A percentile compares a stretch with the other conserved stretches of the same genome.
Evolutionary conservation across 2,329 filamentous ascomycete genomes (phyloP).

Genomic region (Apiospora arundinis): DNA sequence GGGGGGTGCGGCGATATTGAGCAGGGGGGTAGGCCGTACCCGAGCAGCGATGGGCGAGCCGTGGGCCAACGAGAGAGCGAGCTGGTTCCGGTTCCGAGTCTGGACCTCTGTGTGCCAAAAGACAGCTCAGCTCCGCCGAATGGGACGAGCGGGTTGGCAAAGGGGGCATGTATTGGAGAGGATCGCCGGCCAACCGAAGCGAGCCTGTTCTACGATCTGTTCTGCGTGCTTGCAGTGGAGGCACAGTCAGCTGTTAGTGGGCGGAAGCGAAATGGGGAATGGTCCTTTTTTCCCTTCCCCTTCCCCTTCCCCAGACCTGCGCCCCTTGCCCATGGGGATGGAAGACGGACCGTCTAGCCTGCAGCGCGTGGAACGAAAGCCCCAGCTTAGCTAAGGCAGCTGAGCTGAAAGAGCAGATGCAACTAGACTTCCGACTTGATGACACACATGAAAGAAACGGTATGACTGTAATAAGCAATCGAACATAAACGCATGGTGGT

Average conservation of each 20-base stretch:
- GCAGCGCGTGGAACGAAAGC: background rate
- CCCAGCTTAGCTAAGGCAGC: slow-evolving; percentile 9
- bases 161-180: background rate
- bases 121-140: slow-evolving; percentile 5
- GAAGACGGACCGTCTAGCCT: slow-evolving; percentile 19
- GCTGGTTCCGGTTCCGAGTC: slow-evolving; percentile 14
- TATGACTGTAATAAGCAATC: background rate
- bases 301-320: slow-evolving; percentile 14
- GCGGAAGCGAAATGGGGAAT: slow-evolving; percentile 3
- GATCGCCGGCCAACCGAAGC: slow-evolving; percentile 7
- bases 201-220: background rate
- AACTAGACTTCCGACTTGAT: background rate
- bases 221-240: slow-evolving; percentile 5
- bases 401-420: background rate
- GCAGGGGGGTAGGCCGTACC: background rate
- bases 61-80: slow-evolving; percentile 5
- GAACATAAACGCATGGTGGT: background rate
- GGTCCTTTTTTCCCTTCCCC: too few relatives aligned
- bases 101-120: background rate
- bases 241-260: slow-evolving; percentile 15
- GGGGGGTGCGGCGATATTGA: slow-evolving; percentile 10
- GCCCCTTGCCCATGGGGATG: slow-evolving; percentile 17
- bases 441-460: background rate
- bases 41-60: background rate
- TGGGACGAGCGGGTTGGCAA: background rate